These are phyloP conservation scores for Globisporangium splendens DNA, from an alignment of 352 stramenopile genomes.

Conservation along the genomic window DNA sequence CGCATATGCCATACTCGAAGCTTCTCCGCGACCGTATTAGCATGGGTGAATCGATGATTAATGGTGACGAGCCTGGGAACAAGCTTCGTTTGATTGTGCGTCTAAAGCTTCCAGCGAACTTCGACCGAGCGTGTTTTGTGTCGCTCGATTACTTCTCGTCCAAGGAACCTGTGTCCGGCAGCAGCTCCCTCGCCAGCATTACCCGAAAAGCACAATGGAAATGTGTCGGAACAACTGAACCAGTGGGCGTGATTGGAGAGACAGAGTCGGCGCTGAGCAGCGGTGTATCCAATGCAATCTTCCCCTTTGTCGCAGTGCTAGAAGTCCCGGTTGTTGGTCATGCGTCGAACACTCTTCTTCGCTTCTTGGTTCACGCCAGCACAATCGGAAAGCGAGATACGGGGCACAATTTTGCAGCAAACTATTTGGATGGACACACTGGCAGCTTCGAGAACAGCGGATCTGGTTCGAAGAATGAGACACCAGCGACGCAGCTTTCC, in stretches of 20 bases:
- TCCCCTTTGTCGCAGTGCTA: conserved; percentile 82
- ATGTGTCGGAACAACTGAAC: conserved; percentile 79
- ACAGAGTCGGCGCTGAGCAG: conserved; percentile 62
- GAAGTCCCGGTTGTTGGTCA: conserved; percentile 79
- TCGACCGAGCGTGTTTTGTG: conserved; percentile 79
- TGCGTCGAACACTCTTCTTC: conserved; percentile 79
- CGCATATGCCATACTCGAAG: conserved; percentile 83
- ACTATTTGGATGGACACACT: conserved; percentile 38
- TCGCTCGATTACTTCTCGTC: conserved; percentile 83
- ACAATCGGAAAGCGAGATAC: conserved; percentile 67
- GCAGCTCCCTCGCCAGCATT: conserved; percentile 44
- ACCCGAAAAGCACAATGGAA: conserved; percentile 70
- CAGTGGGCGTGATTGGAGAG: conserved; percentile 60
- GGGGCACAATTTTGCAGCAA: conserved; percentile 18
- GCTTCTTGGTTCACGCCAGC: conserved; percentile 81
- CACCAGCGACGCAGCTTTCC: conserved; percentile 39
- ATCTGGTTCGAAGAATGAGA: conserved; percentile 35
- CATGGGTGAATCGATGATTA: conserved; percentile 73
- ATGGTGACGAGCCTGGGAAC: conserved; percentile 78
- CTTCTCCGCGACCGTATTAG: conserved; percentile 60
- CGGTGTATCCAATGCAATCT: conserved; percentile 55
- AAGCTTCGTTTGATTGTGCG: conserved; percentile 81
- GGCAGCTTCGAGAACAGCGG: conserved; percentile 28
- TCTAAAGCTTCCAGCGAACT: conserved; percentile 71
- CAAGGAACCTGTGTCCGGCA: conserved; percentile 56